Base-by-base conservation (phyloP, 345 rosid species). In the Cardamine chenopodiifolia region DNA sequence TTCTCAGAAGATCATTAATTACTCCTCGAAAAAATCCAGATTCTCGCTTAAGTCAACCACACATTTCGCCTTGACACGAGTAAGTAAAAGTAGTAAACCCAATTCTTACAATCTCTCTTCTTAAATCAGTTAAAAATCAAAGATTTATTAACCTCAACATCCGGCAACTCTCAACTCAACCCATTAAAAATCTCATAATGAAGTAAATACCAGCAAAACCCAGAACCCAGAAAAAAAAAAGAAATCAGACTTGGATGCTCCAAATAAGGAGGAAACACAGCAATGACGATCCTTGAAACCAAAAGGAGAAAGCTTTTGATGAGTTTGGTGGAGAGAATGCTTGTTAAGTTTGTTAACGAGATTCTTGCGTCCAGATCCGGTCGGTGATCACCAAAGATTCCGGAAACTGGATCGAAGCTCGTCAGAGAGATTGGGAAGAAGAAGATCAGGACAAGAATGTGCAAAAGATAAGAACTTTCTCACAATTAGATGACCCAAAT, bases 401-500 rank as follows among this genome's bases (percentile, higher is more conserved):
- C 25, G 69, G 79, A 58, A 66, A 53, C 60, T 68, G 68, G 18
- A 68, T 69, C 56, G 63, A 53, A 75, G 57, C 26, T 72, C n/a
- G 34, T 57, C 62, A 70, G 40, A 61, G 45, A 76, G 64, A 60
- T 39, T 68, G 64, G 64, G 57, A 75, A 60, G 62, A 75, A 68
- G 62, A 66, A 67, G 73, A 68, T 40, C 35, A 69, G n/a, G 66
- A 70, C 71, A 63, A 70, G 76, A 76, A 45, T 69, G 66, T 70
- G 61, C 15, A 37, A 61, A 76, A 77, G 76, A 71, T 71, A 22
- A 64, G 2, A 4, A 57, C 49, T 76, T 76, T 76, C 28, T n/a
- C 35, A 61, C 14, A 47, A 37, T 9, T 10, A 17, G 26, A 44
- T n/a, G 22, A 60, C 4, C 14, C 37, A 74, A 32, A 47, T 4